Evolutionary conservation across 2,329 filamentous ascomycete genomes (phyloP).

Genomic region (Colletotrichum tanaceti): DNA sequence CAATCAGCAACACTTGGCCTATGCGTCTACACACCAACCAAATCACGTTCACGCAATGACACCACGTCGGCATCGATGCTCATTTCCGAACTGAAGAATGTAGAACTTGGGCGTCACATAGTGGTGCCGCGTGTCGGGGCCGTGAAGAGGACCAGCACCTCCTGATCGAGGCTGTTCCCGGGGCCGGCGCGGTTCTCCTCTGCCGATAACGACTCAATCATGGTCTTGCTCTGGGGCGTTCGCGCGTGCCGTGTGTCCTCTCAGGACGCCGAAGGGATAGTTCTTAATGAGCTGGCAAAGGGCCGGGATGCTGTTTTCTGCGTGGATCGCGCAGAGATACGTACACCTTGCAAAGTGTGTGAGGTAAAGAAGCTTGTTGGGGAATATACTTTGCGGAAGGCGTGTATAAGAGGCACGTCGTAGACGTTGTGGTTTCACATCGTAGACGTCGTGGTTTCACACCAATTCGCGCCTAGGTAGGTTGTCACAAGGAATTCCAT

Average conservation of each 20-base stretch:
- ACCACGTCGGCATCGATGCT: too few relatives aligned
- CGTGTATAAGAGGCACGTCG: neutral
- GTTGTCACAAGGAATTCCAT: too few relatives aligned
- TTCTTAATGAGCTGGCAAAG: constrained; percentile 68
- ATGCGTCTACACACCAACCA: too few relatives aligned
- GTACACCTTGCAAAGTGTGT: too few relatives aligned
- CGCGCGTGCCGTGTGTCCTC: constrained; percentile 70
- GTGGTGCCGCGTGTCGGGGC: constrained; percentile 64
- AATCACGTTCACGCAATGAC: too few relatives aligned
- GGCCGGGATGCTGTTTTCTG: constrained; percentile 59
- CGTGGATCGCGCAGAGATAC: constrained; percentile 64
- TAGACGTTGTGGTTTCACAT: too few relatives aligned
- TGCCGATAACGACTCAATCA: constrained; percentile 61
- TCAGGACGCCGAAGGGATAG: constrained; percentile 66
- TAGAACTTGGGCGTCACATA: constrained; percentile 79
- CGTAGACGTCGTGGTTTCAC: neutral
- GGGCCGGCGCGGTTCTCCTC: constrained; percentile 22
- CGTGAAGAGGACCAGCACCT: constrained; percentile 74
- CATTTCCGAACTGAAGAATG: constrained; percentile 40
- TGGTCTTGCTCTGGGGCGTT: constrained; percentile 73
- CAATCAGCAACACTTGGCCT: too few relatives aligned
- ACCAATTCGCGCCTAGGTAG: too few relatives aligned
- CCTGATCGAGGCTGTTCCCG: constrained; percentile 55
- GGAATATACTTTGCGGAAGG: neutral
- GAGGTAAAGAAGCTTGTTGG: neutral